A percentile compares a stretch with the other conserved stretches of the same genome.
These are phyloP conservation scores for Fomitopsis pinicola DNA, from an alignment of 1,284 basidiomycete genomes.

Conservation along the genomic window DNA sequence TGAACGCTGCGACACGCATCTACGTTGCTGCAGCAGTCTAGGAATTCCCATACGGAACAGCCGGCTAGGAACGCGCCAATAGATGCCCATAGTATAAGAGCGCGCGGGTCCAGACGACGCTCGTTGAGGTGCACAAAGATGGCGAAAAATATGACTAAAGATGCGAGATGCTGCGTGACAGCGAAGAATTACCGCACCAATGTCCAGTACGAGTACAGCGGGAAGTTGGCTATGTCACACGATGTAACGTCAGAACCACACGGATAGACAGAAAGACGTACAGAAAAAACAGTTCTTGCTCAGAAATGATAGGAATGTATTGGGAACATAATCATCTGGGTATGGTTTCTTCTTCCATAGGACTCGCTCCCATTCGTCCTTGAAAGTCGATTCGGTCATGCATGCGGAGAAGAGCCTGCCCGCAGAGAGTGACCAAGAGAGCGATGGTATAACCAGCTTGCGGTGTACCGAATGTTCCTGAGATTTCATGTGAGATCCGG, in stretches of 20 bases:
- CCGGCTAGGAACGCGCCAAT: constrained; percentile 56
- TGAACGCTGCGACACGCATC: background rate
- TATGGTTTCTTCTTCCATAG: constrained; percentile 81
- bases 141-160: constrained; percentile 79
- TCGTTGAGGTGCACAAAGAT: constrained; percentile 75
- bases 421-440: background rate
- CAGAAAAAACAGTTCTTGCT: constrained; percentile 69
- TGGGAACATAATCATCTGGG: constrained; percentile 85
- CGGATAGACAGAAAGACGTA: background rate
- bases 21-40: constrained; percentile 31
- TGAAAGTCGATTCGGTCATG: constrained; percentile 46
- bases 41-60: constrained; percentile 59
- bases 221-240: constrained; percentile 61
- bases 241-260: constrained; percentile 13
- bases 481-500: background rate
- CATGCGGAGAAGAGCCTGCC: constrained; percentile 7
- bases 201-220: constrained; percentile 69
- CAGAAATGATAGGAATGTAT: constrained; percentile 75
- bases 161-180: constrained; percentile 81
- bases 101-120: constrained; percentile 59
- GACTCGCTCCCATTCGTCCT: constrained; percentile 72
- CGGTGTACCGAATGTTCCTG: background rate
- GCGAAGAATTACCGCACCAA: constrained; percentile 72
- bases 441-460: background rate
- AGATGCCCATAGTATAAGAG: constrained; percentile 68